Evolutionary conservation across 352 stramenopile genomes (phyloP).

Genomic region (Phytopythium chamaehyphon): DNA sequence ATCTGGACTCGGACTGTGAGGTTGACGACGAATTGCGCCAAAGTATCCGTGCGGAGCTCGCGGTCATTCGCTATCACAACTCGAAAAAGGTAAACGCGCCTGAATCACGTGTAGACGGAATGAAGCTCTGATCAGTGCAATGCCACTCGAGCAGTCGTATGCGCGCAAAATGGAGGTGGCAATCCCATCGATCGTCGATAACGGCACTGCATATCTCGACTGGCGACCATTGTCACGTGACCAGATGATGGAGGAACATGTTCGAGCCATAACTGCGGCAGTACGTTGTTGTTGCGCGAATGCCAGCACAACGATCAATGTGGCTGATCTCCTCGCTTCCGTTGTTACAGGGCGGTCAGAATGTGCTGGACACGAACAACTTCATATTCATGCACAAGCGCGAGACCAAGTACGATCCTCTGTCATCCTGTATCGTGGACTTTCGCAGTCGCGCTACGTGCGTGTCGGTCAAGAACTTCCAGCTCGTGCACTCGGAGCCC

Average conservation of each 20-base stretch:
- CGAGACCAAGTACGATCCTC: conserved; percentile 88
- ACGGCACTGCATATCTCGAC: conserved; percentile 53
- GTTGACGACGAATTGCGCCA: conserved; percentile 73
- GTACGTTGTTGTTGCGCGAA: conserved; percentile 18
- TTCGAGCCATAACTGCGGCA: conserved; percentile 50
- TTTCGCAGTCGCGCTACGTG: conserved; percentile 89
- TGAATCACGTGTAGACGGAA: neutral
- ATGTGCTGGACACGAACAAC: conserved; percentile 72
- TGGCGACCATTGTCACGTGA: conserved; percentile 69
- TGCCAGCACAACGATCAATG: neutral
- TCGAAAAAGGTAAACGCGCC: conserved; percentile 52
- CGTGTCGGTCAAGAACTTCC: conserved; percentile 92
- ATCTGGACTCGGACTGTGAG: conserved; percentile 79
- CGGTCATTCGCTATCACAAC: conserved; percentile 67
- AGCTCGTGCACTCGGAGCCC: conserved; percentile 85
- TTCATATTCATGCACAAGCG: conserved; percentile 84
- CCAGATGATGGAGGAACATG: conserved; percentile 78
- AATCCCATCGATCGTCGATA: conserved; percentile 67
- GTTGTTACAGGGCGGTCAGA: conserved; percentile 58
- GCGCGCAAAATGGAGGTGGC: conserved; percentile 82
- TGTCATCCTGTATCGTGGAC: conserved; percentile 91
- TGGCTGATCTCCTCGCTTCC: neutral
- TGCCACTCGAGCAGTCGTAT: conserved; percentile 31
- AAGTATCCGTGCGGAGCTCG: conserved; percentile 69
- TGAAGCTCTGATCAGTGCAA: neutral